A percentile compares a stretch with the other conserved stretches of the same genome.
Evolutionary conservation across 257 asterid genomes (phyloP).

Genomic region (Rehmannia glutinosa): DNA sequence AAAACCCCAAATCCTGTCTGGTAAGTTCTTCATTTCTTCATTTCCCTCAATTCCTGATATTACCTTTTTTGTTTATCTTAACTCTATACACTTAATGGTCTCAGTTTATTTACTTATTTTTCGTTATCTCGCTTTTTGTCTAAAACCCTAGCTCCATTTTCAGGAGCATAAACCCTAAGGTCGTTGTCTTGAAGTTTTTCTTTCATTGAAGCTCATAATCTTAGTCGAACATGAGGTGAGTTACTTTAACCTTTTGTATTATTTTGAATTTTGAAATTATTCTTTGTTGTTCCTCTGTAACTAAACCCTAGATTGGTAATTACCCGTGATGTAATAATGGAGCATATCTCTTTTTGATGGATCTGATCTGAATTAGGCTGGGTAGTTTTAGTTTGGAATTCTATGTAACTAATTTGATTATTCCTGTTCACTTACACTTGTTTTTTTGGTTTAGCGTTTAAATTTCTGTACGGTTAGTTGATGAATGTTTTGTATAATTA

Average conservation of each 20-base stretch:
- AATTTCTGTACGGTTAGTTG: background rate
- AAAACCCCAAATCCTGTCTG: background rate
- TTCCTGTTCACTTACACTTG: background rate
- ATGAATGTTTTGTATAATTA: no score
- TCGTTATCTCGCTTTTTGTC: no score
- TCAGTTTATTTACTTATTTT: background rate
- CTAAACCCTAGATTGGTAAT: slow-evolving; percentile 18
- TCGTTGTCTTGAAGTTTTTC: background rate
- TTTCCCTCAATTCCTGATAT: background rate
- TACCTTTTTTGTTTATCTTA: background rate
- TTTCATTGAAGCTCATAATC: background rate
- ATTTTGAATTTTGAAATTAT: background rate
- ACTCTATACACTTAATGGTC: background rate
- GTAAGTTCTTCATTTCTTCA: slow-evolving; percentile 17
- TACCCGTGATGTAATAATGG: no score
- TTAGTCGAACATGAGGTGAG: slow-evolving; percentile 33
- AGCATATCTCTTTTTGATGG: background rate
- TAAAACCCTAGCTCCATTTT: background rate
- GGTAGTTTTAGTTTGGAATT: background rate
- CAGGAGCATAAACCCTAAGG: slow-evolving; percentile 24
- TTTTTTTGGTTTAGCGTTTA: no score
- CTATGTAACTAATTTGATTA: background rate
- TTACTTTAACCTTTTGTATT: background rate
- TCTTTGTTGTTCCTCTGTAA: background rate
- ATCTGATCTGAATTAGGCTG: background rate